These are phyloP conservation scores for Linderina pennispora DNA, from an alignment of 192 early-diverging fungal species.

Conservation along the genomic window DNA sequence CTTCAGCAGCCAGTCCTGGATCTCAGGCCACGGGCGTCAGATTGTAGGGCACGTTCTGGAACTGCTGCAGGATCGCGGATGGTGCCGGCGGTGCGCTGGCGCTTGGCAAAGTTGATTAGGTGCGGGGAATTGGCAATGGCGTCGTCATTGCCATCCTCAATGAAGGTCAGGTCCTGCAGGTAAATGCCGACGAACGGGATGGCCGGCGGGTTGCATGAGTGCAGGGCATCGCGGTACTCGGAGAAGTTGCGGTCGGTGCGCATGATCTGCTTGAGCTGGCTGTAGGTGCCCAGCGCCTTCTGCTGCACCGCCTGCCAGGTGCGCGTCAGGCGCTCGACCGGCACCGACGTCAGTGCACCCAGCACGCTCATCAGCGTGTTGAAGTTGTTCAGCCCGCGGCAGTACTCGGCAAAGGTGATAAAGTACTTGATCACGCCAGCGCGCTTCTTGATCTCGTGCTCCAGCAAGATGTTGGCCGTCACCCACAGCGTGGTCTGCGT, in stretches of 20 bases:
- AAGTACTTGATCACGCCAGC: conserved; percentile 74
- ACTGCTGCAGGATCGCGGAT: conserved; percentile 86
- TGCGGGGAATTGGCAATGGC: conserved; percentile 52
- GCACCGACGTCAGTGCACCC: conserved; percentile 81
- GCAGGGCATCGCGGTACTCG: conserved; percentile 75
- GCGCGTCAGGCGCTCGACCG: conserved; percentile 81
- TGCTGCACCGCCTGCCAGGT: conserved; percentile 81
- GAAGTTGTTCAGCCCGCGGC: conserved; percentile 88
- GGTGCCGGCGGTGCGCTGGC: conserved; percentile 79
- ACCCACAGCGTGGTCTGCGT: conserved; percentile 89
- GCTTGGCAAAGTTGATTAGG: conserved; percentile 89
- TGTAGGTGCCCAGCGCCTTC: conserved; percentile 52
- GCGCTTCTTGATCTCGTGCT: conserved; percentile 77
- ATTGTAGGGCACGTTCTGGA: conserved; percentile 75
- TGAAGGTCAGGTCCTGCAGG: conserved; percentile 84
- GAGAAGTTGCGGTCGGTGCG: conserved; percentile 73
- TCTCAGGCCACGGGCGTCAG: conserved; percentile 71
- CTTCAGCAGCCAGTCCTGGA: conserved; percentile 71
- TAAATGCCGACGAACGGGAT: conserved; percentile 84
- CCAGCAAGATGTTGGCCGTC: conserved; percentile 70
- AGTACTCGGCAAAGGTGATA: conserved; percentile 75
- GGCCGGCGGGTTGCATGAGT: conserved; percentile 71
- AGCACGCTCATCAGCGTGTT: conserved; percentile 88
- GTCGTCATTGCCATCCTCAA: conserved; percentile 83
- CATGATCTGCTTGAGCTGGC: conserved; percentile 70